Percentiles rank a stretch among this genome's conserved stretches.
phyloP scores from a whole-genome alignment of 306 rosid species.

The Alnus rubra region DNA sequence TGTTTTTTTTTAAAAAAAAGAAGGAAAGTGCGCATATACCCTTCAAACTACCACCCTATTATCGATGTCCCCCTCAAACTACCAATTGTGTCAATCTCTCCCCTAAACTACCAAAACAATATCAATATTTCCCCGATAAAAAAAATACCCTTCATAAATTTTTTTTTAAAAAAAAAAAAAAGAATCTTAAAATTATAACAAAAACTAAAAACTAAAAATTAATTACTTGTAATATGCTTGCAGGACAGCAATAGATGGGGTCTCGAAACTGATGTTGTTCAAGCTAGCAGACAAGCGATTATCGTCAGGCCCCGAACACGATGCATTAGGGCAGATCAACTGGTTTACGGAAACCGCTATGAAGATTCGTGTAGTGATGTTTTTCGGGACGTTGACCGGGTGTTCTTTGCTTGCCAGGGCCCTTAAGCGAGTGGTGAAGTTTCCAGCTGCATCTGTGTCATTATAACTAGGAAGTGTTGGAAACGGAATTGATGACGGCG shows the following conservation, averaged over 20 bases:
- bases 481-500: conserved; percentile 8
- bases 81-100: no score
- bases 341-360: conserved; percentile 35
- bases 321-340: conserved; percentile 23
- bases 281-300: conserved; percentile 42
- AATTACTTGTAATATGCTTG: conserved; percentile 51
- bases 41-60: no score
- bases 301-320: conserved; percentile 44
- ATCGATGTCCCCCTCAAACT: no score
- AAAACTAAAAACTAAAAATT: no score
- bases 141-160: no score
- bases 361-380: conserved; percentile 28
- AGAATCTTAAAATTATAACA: no score
- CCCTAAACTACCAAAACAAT: no score
- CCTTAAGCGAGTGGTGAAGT: conserved; percentile 27
- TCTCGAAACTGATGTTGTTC: conserved; percentile 47
- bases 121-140: no score
- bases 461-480: conserved; percentile 28
- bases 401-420: conserved; percentile 32
- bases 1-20: no score
- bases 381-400: conserved; percentile 30
- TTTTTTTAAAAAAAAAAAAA: no score
- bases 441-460: conserved; percentile 30
- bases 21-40: no score
- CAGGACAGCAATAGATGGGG: conserved; percentile 31